Conservation (phyloP, 768 basidiomycete species). For the Suillus subaureus region DNA sequence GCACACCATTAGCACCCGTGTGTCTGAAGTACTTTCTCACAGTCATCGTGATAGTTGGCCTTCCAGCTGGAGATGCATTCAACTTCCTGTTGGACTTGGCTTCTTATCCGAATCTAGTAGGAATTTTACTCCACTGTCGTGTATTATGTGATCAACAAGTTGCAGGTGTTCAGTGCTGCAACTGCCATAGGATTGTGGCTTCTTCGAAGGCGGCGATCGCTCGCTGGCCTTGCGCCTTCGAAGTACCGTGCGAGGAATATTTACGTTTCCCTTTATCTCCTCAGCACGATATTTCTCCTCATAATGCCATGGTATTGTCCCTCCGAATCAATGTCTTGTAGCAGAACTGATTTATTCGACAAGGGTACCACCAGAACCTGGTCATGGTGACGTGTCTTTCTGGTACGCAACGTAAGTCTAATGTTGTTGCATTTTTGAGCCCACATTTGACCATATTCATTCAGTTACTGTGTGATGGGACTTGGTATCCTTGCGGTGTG, state of each 20-base stretch:
- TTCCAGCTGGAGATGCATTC: constrained; percentile 46
- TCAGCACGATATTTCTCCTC: too few species aligned
- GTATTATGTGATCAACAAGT: constrained; percentile 8
- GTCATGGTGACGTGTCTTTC: constrained; percentile 33
- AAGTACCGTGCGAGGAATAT: too few species aligned
- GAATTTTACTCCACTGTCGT: constrained; percentile 14
- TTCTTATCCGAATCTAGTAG: constrained; percentile 39
- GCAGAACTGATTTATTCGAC: too few species aligned
- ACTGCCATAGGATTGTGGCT: constrained; percentile 35
- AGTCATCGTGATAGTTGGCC: constrained; percentile 43
- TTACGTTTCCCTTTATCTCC: too few species aligned
- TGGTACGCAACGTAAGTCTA: constrained; percentile 29
- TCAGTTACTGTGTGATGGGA: constrained; percentile 31
- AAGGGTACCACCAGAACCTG: constrained; percentile 30
- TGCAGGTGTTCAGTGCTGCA: constrained; percentile 28
- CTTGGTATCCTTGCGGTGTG: too few species aligned
- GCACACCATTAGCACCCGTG: too few species aligned
- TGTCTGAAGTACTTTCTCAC: constrained; percentile 45
- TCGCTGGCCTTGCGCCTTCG: constrained; percentile 22
- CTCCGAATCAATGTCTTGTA: too few species aligned
- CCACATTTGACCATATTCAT: background rate
- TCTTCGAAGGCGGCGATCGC: constrained; percentile 28
- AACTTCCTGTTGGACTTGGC: constrained; percentile 45
- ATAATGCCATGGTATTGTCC: too few species aligned
- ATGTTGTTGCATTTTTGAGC: background rate